phyloP scores from a whole-genome alignment of 2,329 filamentous ascomycete genomes.

The Colletotrichum acutatum region DNA sequence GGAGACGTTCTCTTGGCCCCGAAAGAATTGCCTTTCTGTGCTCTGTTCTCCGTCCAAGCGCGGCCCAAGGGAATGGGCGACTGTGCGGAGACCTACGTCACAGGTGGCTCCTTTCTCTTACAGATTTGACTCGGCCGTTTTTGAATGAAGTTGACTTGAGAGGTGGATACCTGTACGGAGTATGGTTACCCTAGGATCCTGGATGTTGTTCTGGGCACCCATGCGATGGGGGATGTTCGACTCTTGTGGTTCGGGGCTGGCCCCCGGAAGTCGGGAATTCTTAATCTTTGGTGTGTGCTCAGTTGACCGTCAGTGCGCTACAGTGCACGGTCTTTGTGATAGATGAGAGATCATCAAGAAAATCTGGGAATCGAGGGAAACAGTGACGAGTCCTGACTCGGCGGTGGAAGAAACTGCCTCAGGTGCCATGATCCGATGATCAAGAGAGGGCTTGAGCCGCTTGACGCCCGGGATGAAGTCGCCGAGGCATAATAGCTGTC shows the following conservation, averaged over 20 bases:
- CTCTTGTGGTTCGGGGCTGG: constrained; percentile 9
- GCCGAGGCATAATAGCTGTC: background rate
- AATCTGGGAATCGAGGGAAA: constrained; percentile 1
- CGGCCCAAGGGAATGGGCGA: constrained; percentile 25
- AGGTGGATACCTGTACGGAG: constrained; percentile 1
- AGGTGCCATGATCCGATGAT: background rate
- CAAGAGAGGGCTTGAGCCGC: background rate
- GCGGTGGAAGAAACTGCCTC: background rate
- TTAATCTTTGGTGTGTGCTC: background rate
- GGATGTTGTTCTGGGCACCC: background rate
- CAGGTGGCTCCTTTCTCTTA: constrained; percentile 3
- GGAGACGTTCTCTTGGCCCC: background rate
- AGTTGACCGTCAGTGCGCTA: background rate
- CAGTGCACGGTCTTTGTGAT: constrained; percentile 12
- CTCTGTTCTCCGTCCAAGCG: constrained; percentile 10
- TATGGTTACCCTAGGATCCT: background rate
- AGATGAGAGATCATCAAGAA: constrained; percentile 8
- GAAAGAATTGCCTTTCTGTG: constrained; percentile 1
- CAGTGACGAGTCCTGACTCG: background rate
- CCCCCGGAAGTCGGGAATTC: constrained; percentile 11
- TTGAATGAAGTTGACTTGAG: background rate
- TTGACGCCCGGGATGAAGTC: background rate
- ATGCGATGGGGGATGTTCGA: constrained; percentile 3
- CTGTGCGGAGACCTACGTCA: constrained; percentile 30
- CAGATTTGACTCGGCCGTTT: constrained; percentile 2